phyloP scores from a whole-genome alignment of 495 filamentous ascomycete species.

The Trichoderma asperelloides region DNA sequence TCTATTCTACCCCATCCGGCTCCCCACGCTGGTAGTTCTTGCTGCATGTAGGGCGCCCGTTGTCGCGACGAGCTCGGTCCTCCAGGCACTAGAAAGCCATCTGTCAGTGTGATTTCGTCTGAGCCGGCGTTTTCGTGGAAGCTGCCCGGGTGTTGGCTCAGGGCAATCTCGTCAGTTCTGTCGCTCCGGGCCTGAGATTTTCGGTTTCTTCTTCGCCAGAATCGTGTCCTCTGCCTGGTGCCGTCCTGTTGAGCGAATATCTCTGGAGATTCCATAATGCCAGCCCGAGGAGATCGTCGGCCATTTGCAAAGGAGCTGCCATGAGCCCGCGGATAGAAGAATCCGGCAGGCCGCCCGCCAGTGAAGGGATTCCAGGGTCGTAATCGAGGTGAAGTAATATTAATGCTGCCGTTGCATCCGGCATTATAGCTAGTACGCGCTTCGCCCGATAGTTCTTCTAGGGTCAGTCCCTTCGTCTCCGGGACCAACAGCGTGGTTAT shows the following conservation, averaged over 20 bases:
- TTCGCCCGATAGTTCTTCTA: conserved; percentile 47
- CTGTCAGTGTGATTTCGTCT: neutral
- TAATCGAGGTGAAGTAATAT: neutral
- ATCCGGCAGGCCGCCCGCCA: conserved; percentile 29
- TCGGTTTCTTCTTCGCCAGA: conserved; percentile 2
- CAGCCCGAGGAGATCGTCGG: conserved; percentile 16
- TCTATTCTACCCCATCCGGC: conserved; percentile 12
- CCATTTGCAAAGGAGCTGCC: neutral
- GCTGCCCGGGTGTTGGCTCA: conserved; percentile 1
- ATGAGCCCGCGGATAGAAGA: conserved; percentile 21
- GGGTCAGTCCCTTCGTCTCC: conserved; percentile 63
- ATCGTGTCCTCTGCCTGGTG: neutral
- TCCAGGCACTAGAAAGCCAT: neutral
- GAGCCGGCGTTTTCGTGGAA: neutral
- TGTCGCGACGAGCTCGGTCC: neutral
- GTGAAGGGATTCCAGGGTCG: conserved; percentile 26
- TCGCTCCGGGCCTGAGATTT: conserved; percentile 3
- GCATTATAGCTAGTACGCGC: conserved; percentile 26
- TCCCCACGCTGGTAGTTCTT: conserved; percentile 7
- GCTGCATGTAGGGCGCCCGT: neutral
- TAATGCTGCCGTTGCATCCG: conserved; percentile 27
- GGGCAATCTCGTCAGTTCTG: conserved; percentile 4
- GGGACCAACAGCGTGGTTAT: conserved; percentile 60
- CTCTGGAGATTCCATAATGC: conserved; percentile 29
- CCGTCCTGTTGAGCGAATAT: conserved; percentile 13